phyloP scores from a whole-genome alignment of 2,329 filamentous ascomycete species.

The Lomentospora prolificans region DNA sequence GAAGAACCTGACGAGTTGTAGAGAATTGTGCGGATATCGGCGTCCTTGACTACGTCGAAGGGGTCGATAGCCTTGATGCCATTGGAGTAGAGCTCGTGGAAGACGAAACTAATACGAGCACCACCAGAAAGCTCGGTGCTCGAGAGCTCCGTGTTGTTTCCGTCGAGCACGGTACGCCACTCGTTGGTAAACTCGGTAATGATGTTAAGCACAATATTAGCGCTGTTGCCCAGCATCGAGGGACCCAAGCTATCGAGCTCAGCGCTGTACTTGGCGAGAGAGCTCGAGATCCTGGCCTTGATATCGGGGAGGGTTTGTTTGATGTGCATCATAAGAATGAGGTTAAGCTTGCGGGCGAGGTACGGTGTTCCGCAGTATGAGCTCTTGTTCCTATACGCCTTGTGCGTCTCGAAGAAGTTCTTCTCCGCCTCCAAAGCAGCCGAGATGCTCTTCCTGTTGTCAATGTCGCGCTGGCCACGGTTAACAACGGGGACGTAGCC shows the following conservation, averaged over 20 bases:
- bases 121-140: constrained; percentile 91
- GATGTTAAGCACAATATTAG: constrained; percentile 95
- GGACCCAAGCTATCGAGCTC: constrained; percentile 81
- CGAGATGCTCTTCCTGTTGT: constrained; percentile 92
- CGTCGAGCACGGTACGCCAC: constrained; percentile 90
- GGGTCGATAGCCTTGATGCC: constrained; percentile 96
- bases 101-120: constrained; percentile 97
- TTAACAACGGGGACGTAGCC: constrained; percentile 98
- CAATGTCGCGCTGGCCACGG: constrained; percentile 93
- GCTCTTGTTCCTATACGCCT: constrained; percentile 96
- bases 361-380: constrained; percentile 98
- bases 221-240: constrained; percentile 89
- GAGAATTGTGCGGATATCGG: constrained; percentile 91
- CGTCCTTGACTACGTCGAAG: constrained; percentile 94
- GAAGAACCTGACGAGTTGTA: constrained; percentile 99
- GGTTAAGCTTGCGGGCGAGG: constrained; percentile 88
- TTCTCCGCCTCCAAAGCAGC: constrained; percentile 88
- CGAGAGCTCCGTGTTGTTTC: constrained; percentile 92
- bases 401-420: constrained; percentile 97
- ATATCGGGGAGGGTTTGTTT: constrained; percentile 98
- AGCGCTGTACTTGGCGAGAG: constrained; percentile 78
- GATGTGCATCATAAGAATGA: constrained; percentile 99
- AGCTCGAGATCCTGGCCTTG: constrained; percentile 91
- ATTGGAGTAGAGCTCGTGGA: constrained; percentile 96
- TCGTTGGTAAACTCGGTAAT: constrained; percentile 98